Conservation (phyloP, 805 yeast species). For the Barnettozyma salicaria region DNA sequence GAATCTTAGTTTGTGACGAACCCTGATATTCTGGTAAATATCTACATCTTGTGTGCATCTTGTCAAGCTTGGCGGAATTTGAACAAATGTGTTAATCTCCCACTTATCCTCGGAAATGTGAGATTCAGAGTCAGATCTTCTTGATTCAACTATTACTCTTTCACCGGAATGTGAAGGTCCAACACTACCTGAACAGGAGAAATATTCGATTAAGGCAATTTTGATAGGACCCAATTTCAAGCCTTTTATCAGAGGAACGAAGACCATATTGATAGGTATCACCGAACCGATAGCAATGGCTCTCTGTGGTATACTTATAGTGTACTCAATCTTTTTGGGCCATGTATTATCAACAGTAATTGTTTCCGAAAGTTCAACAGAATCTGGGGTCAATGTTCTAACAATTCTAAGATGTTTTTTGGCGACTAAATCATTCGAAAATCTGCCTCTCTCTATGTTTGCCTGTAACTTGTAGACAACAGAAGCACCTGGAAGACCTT, state of each 20-base stretch:
- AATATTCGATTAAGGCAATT: constrained; percentile 62
- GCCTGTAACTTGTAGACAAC: constrained; percentile 71
- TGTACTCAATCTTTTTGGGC: constrained; percentile 91
- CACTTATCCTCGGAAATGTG: constrained; percentile 50
- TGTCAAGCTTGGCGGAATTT: constrained; percentile 66
- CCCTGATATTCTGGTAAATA: constrained; percentile 61
- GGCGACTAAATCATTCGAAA: constrained; percentile 55
- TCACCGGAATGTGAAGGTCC: constrained; percentile 61
- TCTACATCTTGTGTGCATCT: constrained; percentile 86
- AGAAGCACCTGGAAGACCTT: constrained; percentile 79
- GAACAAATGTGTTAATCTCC: constrained; percentile 59
- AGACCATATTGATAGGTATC: constrained; percentile 58
- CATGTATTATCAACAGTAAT: constrained; percentile 91
- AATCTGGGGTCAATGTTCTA: constrained; percentile 82
- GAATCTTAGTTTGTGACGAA: constrained; percentile 84
- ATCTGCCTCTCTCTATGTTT: constrained; percentile 75
- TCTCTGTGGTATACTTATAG: constrained; percentile 77
- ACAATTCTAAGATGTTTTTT: constrained; percentile 74
- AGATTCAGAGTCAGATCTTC: constrained; percentile 29
- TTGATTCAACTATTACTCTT: constrained; percentile 49
- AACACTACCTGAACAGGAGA: constrained; percentile 50
- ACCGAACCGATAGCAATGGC: constrained; percentile 88
- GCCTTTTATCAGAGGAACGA: constrained; percentile 81
- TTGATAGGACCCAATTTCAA: constrained; percentile 69
- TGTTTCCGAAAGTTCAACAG: constrained; percentile 83